Percentiles rank a stretch among this genome's conserved stretches.
Evolutionary conservation across 2,329 filamentous ascomycete genomes (phyloP).

Genomic region (Akanthomyces muscarius): DNA sequence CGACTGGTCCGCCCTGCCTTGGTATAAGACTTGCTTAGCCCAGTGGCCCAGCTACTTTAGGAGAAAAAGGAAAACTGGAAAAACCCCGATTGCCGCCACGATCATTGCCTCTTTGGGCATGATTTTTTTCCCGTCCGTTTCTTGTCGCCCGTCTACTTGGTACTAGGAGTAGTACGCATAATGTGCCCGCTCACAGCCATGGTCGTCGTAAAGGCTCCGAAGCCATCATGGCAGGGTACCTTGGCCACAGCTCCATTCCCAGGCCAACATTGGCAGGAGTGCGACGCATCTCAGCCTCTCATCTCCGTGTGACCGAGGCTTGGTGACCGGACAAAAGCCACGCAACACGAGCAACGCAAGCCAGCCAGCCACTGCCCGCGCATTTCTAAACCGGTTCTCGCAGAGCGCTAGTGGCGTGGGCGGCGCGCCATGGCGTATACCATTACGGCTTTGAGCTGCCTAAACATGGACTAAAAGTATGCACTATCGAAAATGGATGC

Average conservation of each 20-base stretch:
- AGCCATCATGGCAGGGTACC: background rate
- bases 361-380: background rate
- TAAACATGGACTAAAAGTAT: too few species aligned
- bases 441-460: too few species aligned
- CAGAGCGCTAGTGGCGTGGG: background rate
- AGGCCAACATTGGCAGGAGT: too few species aligned
- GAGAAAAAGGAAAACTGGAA: too few species aligned
- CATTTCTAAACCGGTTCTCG: background rate
- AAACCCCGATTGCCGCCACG: too few species aligned
- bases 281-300: background rate
- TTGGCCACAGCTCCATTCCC: too few species aligned
- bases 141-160: background rate
- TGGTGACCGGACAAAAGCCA: background rate
- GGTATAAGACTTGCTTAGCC: too few species aligned
- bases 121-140: background rate
- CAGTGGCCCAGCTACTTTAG: too few species aligned
- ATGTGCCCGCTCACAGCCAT: background rate
- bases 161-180: background rate
- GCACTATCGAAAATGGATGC: background rate
- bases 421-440: background rate
- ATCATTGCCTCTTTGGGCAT: background rate
- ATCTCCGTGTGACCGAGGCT: background rate
- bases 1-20: too few species aligned
- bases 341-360: background rate
- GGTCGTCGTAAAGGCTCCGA: background rate